Evolutionary conservation across 331 rosid genomes (phyloP).

Genomic region (Quercus phellos): DNA sequence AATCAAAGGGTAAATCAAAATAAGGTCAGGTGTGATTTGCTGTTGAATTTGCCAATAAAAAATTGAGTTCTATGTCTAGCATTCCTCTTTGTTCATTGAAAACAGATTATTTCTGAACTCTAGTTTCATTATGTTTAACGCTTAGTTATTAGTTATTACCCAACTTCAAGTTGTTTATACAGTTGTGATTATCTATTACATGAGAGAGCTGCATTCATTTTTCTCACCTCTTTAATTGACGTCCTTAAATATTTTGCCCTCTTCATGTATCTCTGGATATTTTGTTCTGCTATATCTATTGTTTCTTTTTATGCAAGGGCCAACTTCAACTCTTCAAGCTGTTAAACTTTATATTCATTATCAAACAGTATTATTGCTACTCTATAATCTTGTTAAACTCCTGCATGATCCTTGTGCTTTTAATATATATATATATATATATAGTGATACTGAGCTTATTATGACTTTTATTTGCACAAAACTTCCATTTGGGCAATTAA

Average conservation of each 20-base stretch:
- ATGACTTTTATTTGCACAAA: neutral
- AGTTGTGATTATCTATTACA: neutral
- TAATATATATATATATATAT: too few relatives aligned
- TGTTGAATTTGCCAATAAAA: constrained; percentile 13
- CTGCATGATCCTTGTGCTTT: neutral
- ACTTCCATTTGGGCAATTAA: too few relatives aligned
- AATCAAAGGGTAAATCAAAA: constrained; percentile 28
- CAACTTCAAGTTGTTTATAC: neutral
- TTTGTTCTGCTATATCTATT: neutral
- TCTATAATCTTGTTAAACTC: neutral
- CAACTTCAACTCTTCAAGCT: neutral
- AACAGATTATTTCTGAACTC: neutral
- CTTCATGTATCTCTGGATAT: neutral
- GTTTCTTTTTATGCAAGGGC: neutral
- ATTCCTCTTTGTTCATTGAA: neutral
- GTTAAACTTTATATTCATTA: neutral
- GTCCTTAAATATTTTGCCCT: neutral
- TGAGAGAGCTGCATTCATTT: neutral
- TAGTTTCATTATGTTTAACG: neutral
- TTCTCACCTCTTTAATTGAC: neutral
- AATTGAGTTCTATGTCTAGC: neutral
- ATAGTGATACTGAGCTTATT: neutral
- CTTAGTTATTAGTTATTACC: too few relatives aligned
- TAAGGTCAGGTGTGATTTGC: constrained; percentile 14
- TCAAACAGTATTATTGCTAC: neutral